Evolutionary conservation across 306 rosid species (phyloP).

Genomic region (Bauhinia variegata): DNA sequence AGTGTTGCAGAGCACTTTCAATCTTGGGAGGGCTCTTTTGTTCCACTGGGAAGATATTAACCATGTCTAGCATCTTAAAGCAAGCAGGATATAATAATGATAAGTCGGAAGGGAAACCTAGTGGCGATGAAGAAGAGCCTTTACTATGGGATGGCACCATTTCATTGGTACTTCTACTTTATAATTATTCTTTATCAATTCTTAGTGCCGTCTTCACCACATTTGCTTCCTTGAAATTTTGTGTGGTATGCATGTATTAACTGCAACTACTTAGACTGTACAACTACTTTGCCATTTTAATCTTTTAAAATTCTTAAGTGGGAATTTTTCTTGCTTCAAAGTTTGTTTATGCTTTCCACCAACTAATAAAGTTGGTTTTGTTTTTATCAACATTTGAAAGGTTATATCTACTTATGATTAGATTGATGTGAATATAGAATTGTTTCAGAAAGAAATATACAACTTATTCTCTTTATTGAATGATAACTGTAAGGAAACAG

Average conservation of each 20-base stretch:
- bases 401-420: too few species aligned
- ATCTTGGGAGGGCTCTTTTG: constrained; percentile 69
- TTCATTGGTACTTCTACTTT: constrained; percentile 45
- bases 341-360: too few species aligned
- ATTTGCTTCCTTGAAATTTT: constrained; percentile 5
- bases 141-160: constrained; percentile 31
- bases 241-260: not conserved
- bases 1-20: constrained; percentile 66
- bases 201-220: not conserved
- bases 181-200: constrained; percentile 21
- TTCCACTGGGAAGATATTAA: constrained; percentile 46
- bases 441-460: not conserved
- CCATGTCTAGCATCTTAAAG: constrained; percentile 47
- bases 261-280: too few species aligned
- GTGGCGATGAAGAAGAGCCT: constrained; percentile 41
- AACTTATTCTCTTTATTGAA: not conserved
- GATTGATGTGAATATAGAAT: not conserved
- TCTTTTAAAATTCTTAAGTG: not conserved
- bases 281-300: not conserved
- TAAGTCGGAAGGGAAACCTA: constrained; percentile 32
- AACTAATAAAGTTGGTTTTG: not conserved
- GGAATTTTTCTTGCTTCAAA: not conserved
- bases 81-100: constrained; percentile 40
- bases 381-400: not conserved
- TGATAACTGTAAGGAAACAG: not conserved